phyloP scores from a whole-genome alignment of 2,329 filamentous ascomycete genomes.

The Triangularia verruculosa region DNA sequence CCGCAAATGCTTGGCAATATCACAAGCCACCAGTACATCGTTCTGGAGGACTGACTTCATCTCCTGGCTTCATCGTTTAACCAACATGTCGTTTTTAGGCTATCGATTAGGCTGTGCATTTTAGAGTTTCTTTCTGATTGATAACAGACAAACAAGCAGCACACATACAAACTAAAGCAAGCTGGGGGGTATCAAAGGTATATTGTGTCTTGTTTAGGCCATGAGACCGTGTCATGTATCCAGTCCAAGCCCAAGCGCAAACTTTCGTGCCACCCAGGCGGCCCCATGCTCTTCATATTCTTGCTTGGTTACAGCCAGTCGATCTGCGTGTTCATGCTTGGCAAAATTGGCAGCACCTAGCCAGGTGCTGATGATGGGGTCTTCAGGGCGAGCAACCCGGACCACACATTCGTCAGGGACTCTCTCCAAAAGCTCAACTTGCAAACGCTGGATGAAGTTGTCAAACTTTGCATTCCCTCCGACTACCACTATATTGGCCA shows the following conservation, averaged over 20 bases:
- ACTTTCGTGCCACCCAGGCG: constrained; percentile 70
- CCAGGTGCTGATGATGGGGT: constrained; percentile 83
- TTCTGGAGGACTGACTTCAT: no score
- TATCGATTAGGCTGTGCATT: constrained; percentile 18
- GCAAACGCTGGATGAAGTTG: constrained; percentile 77
- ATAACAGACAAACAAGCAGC: background rate
- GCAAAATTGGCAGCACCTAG: constrained; percentile 77
- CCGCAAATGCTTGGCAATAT: background rate
- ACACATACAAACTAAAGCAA: no score
- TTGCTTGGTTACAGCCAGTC: constrained; percentile 73
- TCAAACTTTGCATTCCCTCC: constrained; percentile 79
- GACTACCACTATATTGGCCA: constrained; percentile 85
- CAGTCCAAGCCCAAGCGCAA: constrained; percentile 45
- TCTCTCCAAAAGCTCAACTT: constrained; percentile 68
- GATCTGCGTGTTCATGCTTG: constrained; percentile 62
- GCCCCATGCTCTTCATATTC: constrained; percentile 89
- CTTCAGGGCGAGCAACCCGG: constrained; percentile 63
- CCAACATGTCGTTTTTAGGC: no score
- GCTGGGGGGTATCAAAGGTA: background rate
- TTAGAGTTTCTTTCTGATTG: no score
- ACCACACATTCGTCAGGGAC: constrained; percentile 76
- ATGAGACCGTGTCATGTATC: background rate
- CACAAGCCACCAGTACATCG: no score
- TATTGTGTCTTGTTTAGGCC: background rate
- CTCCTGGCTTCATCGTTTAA: no score